Evolutionary conservation across 768 basidiomycete species (phyloP), one percentile per base, ranked within the genome.

Genomic region (Tricholoma hemisulphureum): DNA sequence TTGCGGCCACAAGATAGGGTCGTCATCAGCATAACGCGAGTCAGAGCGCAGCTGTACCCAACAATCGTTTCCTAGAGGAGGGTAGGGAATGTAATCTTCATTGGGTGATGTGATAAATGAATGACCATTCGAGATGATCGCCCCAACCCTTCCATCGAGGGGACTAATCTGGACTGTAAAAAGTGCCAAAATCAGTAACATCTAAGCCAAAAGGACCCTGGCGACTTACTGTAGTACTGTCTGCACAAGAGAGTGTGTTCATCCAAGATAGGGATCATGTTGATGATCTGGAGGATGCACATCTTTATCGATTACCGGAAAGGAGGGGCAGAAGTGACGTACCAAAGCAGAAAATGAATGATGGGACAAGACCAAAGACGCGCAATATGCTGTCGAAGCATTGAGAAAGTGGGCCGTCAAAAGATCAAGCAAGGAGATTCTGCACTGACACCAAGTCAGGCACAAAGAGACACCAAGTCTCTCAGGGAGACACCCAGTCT

Each of bases 1-100:
- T 52, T 63, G 61, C n/a, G 54, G 60, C 56, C 60, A 63, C 5
- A 52, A 14, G n/a, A 56, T 52, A 7, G 53, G 57, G 53, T 63
- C 57, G 31, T 63, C 53, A 14, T 53, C 35, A 10, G 43, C 62
- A 29, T 58, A 63, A 14, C 39, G 57, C 13, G 55, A 60, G 35
- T 63, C 57, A 6, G 41, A 20, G 3, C 62, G 49, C 13, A 63
- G 31, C 26, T 29, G 55, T 7, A 61, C 41, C 16, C 16, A 16
- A 32, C 28, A 5, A 14, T 46, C 1, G 43, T 24, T 26, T 14
- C 43, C 24, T 3, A 46, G 43, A 24, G 43, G 43, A 20, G 50
- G 50, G 18, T 23, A 35, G 4, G n/a, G 29, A 31, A 51, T 35
- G 34, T 32, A 32, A 31, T 51, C 34, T 51, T 51, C 29, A 35